Evolutionary conservation across 192 early-diverging fungal genomes (phyloP).

Genomic region (Coemansia sp.): DNA sequence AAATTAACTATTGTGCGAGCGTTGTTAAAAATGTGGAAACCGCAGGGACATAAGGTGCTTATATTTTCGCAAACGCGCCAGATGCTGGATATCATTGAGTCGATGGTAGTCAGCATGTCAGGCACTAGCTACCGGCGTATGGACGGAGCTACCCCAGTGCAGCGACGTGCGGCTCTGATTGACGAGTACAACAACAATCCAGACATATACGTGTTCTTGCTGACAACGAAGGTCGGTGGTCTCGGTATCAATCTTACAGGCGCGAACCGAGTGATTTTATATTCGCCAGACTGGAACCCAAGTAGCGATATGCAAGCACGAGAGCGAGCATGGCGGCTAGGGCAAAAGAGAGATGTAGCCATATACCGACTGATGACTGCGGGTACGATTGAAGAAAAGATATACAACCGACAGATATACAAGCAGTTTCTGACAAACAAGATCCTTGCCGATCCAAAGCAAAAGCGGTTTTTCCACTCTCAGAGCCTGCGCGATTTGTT

Average conservation of each 20-base stretch:
- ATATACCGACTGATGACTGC: slow-evolving; percentile 96
- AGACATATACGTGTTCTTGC: slow-evolving; percentile 80
- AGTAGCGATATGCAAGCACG: slow-evolving; percentile 94
- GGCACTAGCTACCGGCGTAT: slow-evolving; percentile 78
- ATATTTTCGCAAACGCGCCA: slow-evolving; percentile 93
- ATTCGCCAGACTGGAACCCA: slow-evolving; percentile 99
- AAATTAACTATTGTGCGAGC: slow-evolving; percentile 89
- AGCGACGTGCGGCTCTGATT: slow-evolving; percentile 77
- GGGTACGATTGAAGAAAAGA: slow-evolving; percentile 94
- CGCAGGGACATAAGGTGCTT: slow-evolving; percentile 79
- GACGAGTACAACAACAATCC: slow-evolving; percentile 80
- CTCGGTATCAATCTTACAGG: slow-evolving; percentile 94
- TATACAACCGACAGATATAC: slow-evolving; percentile 96
- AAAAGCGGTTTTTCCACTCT: slow-evolving; percentile 86
- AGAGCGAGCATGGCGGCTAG: slow-evolving; percentile 93
- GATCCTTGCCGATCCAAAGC: slow-evolving; percentile 86
- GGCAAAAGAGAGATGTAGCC: slow-evolving; percentile 83
- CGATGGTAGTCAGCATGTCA: slow-evolving; percentile 57
- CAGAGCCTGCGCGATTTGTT: slow-evolving; percentile 87
- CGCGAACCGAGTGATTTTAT: slow-evolving; percentile 91
- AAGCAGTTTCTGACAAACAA: slow-evolving; percentile 98
- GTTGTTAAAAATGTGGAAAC: slow-evolving; percentile 84
- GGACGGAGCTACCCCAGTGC: slow-evolving; percentile 95
- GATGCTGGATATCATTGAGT: slow-evolving; percentile 93
- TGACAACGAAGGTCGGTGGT: slow-evolving; percentile 98